Evolutionary conservation across 805 yeast genomes (phyloP), one percentile per base, ranked within the genome.

Genomic region (Brettanomyces sp.): DNA sequence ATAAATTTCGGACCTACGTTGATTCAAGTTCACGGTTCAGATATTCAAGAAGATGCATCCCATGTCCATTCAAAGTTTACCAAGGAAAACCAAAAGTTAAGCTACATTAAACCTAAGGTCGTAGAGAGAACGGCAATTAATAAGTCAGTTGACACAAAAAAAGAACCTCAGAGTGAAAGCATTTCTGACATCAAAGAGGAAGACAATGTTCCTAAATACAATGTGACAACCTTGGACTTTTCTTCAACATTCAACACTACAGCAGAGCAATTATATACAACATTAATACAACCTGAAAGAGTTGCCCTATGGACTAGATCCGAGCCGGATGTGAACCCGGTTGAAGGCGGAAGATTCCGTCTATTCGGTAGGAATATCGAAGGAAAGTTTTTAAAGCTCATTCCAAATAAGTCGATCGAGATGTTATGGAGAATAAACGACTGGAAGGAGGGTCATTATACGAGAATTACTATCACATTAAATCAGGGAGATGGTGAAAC

Each of bases 231-330:
- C 0, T 68, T 91, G 44, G 82, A 82, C 53, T 69, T 90, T 44
- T 85, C 84, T 54, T 82, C 95, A 4, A 70, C 76, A 3, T 93
- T 93, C 74, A 82, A 83, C 63, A 88, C 96, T 12, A 75, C 95
- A 3, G 95, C 96, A 0, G 87, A 84, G 50, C 95, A 88, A 60
- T 65, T 95, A 34, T 93, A 80, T 63, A 67, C 75, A 39, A 85
- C 97, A 1, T 74, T 93, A 36, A 63, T 86, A 41, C 87, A 85
- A 48, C 85, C 85, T 24, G 77, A 77, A 43, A 72, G 95, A 52
- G 82, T 93, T 12, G 78, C 82, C n/a, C 90, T 90, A 0, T 93
- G 98, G 98, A 74, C 95, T 0, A 79, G 96, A 48, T 79, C 95
- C 0, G 69, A 77, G 35, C 89, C 79, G 43, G 65, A 61, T 28